Evolutionary conservation across 805 yeast species (phyloP), one percentile per base, ranked within the genome.

Genomic region (Debaryomyces tyrocola): DNA sequence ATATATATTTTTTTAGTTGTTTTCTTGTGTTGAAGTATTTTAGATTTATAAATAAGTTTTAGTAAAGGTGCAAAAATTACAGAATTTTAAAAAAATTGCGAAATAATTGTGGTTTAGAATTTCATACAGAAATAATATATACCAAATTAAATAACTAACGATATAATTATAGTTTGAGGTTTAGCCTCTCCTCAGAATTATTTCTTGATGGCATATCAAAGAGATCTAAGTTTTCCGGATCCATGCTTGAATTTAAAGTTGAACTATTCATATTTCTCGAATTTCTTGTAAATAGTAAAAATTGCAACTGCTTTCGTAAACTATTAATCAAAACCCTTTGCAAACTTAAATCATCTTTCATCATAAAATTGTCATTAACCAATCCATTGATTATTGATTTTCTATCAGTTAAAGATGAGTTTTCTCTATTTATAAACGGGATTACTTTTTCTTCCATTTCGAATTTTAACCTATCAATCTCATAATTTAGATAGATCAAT

Each of bases 271-370:
- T 20, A 31, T 75, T 55, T 27, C 43, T 20, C 8, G 15, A 33
- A 37, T 75, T 66, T 47, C 78, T 65, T 17, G 73, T 70, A 47
- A 77, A 67, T 43, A 77, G 47, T 50, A 78, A 60, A 49, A 73
- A 78, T 50, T 78, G 83, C 29, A 79, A 59, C 52, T 79, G 83
- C 49, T 78, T 80, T 31, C 82, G 56, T 15, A 79, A 51, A 43
- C 78, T 74, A 50, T 69, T 73, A 38, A 79, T 59, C 29, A 72
- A 61, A 44, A 73, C 57, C 42, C 80, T 55, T 48, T 78, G 82
- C 42, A 65, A 58, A 47, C 67, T 74, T 51, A 79, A 49, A 45
- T 79, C 82, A 34, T 78, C 83, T 45, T 70, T 66, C 60, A 77
- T 61, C 48, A 69, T 59, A 44, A 66, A 65, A 37, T 61, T 69